These are phyloP conservation scores for Xylaria flabelliformis DNA, from an alignment of 495 filamentous ascomycete genomes.

Conservation along the genomic window DNA sequence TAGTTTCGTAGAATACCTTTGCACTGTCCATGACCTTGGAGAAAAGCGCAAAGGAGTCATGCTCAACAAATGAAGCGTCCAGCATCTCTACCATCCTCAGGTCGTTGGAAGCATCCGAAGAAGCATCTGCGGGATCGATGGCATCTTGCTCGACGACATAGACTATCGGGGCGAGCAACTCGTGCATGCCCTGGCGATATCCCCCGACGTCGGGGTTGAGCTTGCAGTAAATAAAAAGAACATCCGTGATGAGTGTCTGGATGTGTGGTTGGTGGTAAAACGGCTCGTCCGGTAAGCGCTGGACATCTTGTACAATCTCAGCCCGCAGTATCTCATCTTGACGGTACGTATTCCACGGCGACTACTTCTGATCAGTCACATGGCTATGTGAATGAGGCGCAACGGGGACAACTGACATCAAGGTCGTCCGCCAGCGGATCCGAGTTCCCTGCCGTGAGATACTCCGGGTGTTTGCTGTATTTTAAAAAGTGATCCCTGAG, in stretches of 20 bases:
- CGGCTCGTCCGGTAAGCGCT: constrained; percentile 87
- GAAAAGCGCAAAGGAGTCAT: constrained; percentile 90
- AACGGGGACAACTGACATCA: constrained; percentile 61
- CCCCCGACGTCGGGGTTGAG: constrained; percentile 82
- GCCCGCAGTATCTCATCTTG: constrained; percentile 82
- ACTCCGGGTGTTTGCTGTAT: constrained; percentile 81
- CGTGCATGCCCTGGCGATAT: constrained; percentile 98
- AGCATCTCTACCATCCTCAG: constrained; percentile 66
- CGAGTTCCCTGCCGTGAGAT: constrained; percentile 67
- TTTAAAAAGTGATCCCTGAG: constrained; percentile 76
- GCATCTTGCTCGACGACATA: constrained; percentile 89
- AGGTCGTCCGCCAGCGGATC: constrained; percentile 90
- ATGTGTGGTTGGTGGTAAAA: constrained; percentile 84
- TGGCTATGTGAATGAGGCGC: background rate
- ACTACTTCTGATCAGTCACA: constrained; percentile 57
- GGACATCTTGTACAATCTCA: constrained; percentile 96
- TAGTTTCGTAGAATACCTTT: constrained; percentile 82
- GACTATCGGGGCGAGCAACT: constrained; percentile 87
- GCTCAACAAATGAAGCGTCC: constrained; percentile 77
- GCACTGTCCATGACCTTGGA: constrained; percentile 84
- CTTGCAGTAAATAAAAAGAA: constrained; percentile 94
- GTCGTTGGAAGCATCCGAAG: constrained; percentile 43
- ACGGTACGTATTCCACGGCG: constrained; percentile 85
- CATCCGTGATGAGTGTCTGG: constrained; percentile 83
- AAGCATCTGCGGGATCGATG: constrained; percentile 48